Base-by-base conservation (phyloP, 345 rosid species). In the Salix koriyanagi region DNA sequence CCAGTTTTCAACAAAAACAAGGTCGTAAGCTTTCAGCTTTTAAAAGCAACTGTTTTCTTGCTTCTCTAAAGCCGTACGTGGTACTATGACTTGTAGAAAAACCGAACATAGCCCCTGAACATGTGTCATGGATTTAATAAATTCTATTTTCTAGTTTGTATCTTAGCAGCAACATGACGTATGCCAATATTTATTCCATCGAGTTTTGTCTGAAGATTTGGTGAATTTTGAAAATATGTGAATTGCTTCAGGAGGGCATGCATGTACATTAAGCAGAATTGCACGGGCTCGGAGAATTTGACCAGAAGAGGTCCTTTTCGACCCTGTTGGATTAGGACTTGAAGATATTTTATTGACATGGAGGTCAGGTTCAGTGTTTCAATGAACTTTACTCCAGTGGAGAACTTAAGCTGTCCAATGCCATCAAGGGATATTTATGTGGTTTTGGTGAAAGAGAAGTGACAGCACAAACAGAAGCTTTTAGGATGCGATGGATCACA, bases 261-360 rank as follows among this genome's bases (percentile, higher is more conserved):
- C 25, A 19, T 4, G 7, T 10, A 19, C 11, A 0, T 66, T 8
- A 54, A 6, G 36, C 25, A 66, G 15, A 6, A 25, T 36, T 25
- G 58, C 14, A 69, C 21, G 25, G 44, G 56, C 25, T 42, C 56
- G 13, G 30, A 23, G 52, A 67, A 26, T 61, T 52, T 75, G 70
- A 37, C 44, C 72, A 54, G 69, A 60, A 11, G 44, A 50, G 42
- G 81, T 81, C 81, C 64, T 67, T 78, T 78, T 82, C 81, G n/a
- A 18, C 12, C 23, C 60, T 54, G 23, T 54, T 2, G 60, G 60
- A 54, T 54, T 54, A 19, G 25, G 60, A 54, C 60, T 21, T 2
- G 25, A 54, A 54, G 25, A 2, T 19, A 0, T 54, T 21, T 21
- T 21, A 19, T 7, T 54, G 25, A 0, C 11, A 42, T 11, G 46